Evolutionary conservation across 345 rosid species (phyloP).

Genomic region (Boechera retrofracta): DNA sequence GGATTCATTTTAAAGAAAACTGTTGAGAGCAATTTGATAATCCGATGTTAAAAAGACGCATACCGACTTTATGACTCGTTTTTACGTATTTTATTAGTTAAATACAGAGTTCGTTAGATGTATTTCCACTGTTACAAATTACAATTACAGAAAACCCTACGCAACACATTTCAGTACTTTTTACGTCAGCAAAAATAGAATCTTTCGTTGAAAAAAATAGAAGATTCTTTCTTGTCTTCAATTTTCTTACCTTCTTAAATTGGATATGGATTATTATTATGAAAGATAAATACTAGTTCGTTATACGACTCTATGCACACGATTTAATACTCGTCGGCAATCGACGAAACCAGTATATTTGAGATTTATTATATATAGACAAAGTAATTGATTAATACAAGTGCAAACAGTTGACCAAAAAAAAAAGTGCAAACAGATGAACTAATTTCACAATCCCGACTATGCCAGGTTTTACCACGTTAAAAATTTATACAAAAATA

Average conservation of each 20-base stretch:
- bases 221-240: slow-evolving; percentile 9
- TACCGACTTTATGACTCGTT: slow-evolving; percentile 22
- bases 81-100: slow-evolving; percentile 10
- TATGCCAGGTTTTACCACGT: not conserved
- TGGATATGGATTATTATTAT: not conserved
- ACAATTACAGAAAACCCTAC: slow-evolving; percentile 32
- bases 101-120: slow-evolving; percentile 21
- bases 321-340: slow-evolving; percentile 5
- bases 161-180: slow-evolving; percentile 25
- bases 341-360: slow-evolving; percentile 2
- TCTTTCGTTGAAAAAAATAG: not conserved
- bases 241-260: not conserved
- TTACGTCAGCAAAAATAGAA: slow-evolving; percentile 20
- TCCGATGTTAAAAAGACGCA: slow-evolving; percentile 24
- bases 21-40: slow-evolving; percentile 29
- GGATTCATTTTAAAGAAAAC: not conserved
- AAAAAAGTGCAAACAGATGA: no score
- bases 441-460: not conserved
- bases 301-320: not conserved
- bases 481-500: not conserved
- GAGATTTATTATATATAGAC: slow-evolving; percentile 2
- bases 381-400: not conserved
- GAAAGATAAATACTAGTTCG: not conserved
- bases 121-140: slow-evolving; percentile 20
- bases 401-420: not conserved